Evolutionary conservation across 2,329 filamentous ascomycete genomes (phyloP).

Genomic region (Ophiosphaerella korrae): DNA sequence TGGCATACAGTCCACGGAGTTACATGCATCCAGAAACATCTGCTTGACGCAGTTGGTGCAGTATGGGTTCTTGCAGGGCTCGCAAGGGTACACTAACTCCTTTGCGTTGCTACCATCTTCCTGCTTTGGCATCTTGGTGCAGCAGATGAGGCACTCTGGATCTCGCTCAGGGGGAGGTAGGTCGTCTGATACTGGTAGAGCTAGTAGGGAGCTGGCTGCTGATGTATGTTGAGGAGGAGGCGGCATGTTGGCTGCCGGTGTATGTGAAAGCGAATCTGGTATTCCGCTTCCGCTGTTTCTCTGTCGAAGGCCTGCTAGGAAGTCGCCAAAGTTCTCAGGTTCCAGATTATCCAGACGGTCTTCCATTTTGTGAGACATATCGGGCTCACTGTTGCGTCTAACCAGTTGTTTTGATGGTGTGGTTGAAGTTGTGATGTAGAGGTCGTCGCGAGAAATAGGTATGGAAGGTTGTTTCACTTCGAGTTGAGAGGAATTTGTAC

Average conservation of each 20-base stretch:
- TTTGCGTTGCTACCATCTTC: slow-evolving; percentile 7
- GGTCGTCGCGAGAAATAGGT: slow-evolving; percentile 14
- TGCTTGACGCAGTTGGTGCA: slow-evolving; percentile 46
- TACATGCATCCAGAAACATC: slow-evolving; percentile 51
- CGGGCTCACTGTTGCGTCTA: slow-evolving; percentile 23
- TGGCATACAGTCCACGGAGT: slow-evolving; percentile 51
- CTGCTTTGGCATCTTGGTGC: slow-evolving; percentile 10
- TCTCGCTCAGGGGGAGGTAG: slow-evolving; percentile 1
- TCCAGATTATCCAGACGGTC: too few species aligned
- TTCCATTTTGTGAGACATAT: background rate
- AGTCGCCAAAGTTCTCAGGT: background rate
- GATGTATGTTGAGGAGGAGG: too few species aligned
- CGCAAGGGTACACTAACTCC: slow-evolving; percentile 37
- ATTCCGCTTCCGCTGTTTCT: background rate
- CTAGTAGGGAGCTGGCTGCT: too few species aligned
- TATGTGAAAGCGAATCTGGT: too few species aligned
- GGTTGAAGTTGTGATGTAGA: slow-evolving; percentile 5
- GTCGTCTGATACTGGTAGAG: background rate
- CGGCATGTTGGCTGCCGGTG: too few species aligned
- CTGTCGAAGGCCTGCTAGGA: slow-evolving; percentile 9
- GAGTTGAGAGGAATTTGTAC: background rate
- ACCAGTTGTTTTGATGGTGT: background rate
- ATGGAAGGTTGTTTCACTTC: background rate
- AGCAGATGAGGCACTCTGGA: slow-evolving; percentile 32
- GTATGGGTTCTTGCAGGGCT: slow-evolving; percentile 34